Percentiles rank a stretch among this genome's conserved stretches.
Evolutionary conservation across 2,329 filamentous ascomycete species (phyloP).

Genomic region (Parastagonospora nodorum): DNA sequence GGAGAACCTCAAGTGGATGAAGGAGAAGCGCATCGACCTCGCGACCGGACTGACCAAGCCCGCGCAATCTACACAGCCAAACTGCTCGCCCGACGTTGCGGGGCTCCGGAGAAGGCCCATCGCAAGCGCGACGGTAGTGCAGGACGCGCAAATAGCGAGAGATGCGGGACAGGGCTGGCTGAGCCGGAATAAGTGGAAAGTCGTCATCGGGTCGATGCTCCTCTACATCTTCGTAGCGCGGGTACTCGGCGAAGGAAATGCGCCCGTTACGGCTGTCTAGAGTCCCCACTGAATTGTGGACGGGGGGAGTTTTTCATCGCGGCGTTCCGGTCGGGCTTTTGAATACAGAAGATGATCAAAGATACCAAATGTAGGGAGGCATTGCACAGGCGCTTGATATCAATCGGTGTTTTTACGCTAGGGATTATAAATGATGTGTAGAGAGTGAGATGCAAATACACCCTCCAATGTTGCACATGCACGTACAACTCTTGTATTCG

Average conservation of each 20-base stretch:
- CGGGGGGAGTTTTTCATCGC: background rate
- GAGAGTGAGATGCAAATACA: no score
- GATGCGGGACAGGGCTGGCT: constrained; percentile 85
- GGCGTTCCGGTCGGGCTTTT: background rate
- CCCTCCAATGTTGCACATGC: no score
- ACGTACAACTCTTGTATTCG: no score
- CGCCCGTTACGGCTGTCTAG: constrained; percentile 7
- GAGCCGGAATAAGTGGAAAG: constrained; percentile 75
- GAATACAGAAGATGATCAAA: no score
- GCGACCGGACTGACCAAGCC: constrained; percentile 72
- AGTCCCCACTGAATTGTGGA: no score
- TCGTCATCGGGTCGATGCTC: constrained; percentile 73
- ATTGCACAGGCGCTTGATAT: no score
- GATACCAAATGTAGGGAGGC: no score
- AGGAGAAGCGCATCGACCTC: constrained; percentile 77
- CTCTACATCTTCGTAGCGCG: constrained; percentile 82
- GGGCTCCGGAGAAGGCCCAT: constrained; percentile 67
- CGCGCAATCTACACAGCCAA: constrained; percentile 52
- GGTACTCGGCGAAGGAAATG: constrained; percentile 63
- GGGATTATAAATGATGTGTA: no score
- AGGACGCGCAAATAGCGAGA: constrained; percentile 73
- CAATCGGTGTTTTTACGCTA: no score
- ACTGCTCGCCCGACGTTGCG: constrained; percentile 67
- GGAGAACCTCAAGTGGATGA: constrained; percentile 93
- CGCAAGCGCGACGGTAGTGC: constrained; percentile 69